Evolutionary conservation across 305 asterid genomes (phyloP).

Genomic region (Solanum hybrid): DNA sequence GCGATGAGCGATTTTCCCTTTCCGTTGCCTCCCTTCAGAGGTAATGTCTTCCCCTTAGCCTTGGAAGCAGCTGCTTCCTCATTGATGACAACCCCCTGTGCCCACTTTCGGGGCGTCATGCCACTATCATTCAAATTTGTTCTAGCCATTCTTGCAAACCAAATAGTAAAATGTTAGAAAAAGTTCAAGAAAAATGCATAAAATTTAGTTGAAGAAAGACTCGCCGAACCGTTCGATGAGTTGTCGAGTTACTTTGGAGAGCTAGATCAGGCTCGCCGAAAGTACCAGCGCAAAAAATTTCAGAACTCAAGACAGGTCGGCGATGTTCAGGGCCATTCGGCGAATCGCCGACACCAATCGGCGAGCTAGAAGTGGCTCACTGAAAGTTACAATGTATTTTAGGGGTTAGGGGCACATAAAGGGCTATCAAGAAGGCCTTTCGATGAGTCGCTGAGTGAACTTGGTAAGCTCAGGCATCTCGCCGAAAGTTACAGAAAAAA

Average conservation of each 20-base stretch:
- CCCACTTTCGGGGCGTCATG: neutral
- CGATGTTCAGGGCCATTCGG: neutral
- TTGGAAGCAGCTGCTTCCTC: neutral
- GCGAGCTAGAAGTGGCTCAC: neutral
- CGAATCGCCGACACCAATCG: neutral
- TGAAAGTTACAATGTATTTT: neutral
- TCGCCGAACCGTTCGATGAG: neutral
- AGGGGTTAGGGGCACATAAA: neutral
- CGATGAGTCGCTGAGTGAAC: neutral
- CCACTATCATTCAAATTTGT: neutral
- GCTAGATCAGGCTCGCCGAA: neutral
- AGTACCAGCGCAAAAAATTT: neutral
- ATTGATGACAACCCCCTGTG: neutral
- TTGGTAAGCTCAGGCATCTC: neutral
- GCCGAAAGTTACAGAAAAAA: neutral
- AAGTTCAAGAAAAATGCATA: neutral
- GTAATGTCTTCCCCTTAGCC: neutral
- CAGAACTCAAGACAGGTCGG: neutral
- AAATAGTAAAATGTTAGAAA: no score
- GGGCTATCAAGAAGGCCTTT: neutral
- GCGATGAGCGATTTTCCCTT: neutral
- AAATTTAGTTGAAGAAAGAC: neutral
- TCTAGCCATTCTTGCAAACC: neutral
- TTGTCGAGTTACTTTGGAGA: neutral
- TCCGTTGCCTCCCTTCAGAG: neutral